Percentiles rank a stretch among this genome's conserved stretches.
phyloP scores from a whole-genome alignment of 768 basidiomycete species.

The Serendipita indica region DNA sequence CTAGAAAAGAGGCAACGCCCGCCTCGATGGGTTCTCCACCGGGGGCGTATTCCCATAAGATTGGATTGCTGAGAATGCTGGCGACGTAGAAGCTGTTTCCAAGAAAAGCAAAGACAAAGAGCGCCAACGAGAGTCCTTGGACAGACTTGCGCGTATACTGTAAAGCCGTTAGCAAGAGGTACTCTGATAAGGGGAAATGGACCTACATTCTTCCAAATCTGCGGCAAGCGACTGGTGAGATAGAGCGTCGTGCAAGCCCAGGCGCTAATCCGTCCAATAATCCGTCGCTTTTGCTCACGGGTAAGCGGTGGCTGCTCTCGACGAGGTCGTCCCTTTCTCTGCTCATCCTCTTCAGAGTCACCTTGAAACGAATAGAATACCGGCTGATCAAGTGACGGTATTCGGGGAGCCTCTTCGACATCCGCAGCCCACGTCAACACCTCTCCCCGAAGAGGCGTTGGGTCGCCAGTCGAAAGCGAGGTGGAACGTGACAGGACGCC shows the following conservation, averaged over 20 bases:
- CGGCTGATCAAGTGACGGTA: neutral
- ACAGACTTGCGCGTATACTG: conserved; percentile 19
- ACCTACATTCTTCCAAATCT: conserved; percentile 97
- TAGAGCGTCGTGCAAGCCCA: conserved; percentile 92
- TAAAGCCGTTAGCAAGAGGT: neutral
- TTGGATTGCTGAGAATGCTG: conserved; percentile 72
- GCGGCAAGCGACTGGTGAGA: conserved; percentile 83
- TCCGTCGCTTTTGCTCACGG: conserved; percentile 22
- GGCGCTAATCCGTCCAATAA: conserved; percentile 81
- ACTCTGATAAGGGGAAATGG: conserved; percentile 3
- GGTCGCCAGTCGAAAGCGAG: neutral
- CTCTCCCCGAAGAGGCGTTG: neutral
- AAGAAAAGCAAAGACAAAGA: conserved; percentile 86
- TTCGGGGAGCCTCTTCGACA: neutral
- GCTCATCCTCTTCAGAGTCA: neutral
- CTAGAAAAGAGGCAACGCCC: conserved; percentile 54
- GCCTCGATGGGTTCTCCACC: conserved; percentile 25
- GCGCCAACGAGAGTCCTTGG: conserved; percentile 81
- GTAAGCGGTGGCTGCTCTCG: conserved; percentile 6
- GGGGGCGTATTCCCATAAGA: conserved; percentile 35
- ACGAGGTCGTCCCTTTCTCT: neutral
- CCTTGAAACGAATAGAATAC: neutral
- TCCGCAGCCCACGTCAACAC: neutral
- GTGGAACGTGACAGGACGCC: neutral
- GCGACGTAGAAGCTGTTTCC: conserved; percentile 90